Evolutionary conservation across 2,329 filamentous ascomycete species (phyloP), one percentile per base, ranked within the genome.

Genomic region (Dichotomopilus funicola): DNA sequence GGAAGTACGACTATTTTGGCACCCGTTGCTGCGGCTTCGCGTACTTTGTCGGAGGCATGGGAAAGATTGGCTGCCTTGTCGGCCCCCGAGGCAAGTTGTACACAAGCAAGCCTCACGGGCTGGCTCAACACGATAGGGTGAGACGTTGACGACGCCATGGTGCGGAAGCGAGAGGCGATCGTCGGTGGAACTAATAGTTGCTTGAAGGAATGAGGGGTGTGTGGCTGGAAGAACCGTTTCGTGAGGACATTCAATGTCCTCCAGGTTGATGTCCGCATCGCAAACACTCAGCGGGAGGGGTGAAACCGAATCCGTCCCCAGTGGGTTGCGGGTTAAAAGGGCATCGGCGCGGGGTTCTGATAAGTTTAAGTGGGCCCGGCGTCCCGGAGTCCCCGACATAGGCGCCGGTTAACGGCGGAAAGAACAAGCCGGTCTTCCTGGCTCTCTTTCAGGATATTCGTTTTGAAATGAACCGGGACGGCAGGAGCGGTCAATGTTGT

Each of bases 1-100:
- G 94, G 94, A 13, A 99, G 82, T 37, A 97, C 90, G 62, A 97
- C 86, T 57, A 99, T 84, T 55, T 88, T 84, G 58, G 92, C 90
- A 63, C 92, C 92, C 3, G 75, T 75, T 33, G 76, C 71, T 31
- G 90, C 86, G 5, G 94, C 92, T 70, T 90, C 85, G 60, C 90
- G 80, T 56, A 97, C 91, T 69, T 94, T 91, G 44, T 79, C 78
- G 55, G 88, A 86, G 10, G 94, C 92, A 69, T 86, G 86, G 27
- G 79, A 69, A 60, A 99, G 89, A 73, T 99, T 99, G 62, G 80
- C 80, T 9, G 84, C 69, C 76, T 99, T 99, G 76, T 96, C 89
- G 61, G 86, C 73, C 59, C 88, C 88, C 59, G 87, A 85, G 55
- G 89, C 85, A 37, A 95, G 81, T 73, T 96, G 91, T 60, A 95